Percentiles rank a stretch among this genome's conserved stretches.
Conservation (phyloP, 805 yeast genomes). For the Cyberlindnera nakhonratchasimensis region DNA sequence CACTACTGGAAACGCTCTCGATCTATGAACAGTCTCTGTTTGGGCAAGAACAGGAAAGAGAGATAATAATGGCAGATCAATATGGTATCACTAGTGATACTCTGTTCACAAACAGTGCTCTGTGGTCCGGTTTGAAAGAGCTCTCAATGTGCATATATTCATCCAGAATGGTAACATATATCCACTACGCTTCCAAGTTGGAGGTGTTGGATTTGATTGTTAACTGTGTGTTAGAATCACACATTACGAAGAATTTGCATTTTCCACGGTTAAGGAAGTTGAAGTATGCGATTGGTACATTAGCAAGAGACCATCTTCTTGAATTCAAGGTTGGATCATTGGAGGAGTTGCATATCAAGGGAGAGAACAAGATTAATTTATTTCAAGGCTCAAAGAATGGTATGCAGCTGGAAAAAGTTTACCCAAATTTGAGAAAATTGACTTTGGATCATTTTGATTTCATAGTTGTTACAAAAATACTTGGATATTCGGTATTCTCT, state of each 20-base stretch:
- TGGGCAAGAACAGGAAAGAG: conserved; percentile 4
- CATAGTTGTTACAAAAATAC: background rate
- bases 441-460: conserved; percentile 5
- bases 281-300: background rate
- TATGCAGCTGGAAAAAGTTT: background rate
- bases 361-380: background rate
- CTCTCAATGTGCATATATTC: background rate
- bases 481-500: background rate
- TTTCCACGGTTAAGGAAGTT: conserved; percentile 8
- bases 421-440: conserved; percentile 7
- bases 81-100: conserved; percentile 1
- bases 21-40: conserved; percentile 1
- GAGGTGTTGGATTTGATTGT: conserved; percentile 1
- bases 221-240: background rate
- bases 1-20: conserved; percentile 1
- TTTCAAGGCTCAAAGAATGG: background rate
- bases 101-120: background rate
- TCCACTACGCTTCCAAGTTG: conserved; percentile 1
- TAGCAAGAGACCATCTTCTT: conserved; percentile 7
- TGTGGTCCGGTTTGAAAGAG: conserved; percentile 4
- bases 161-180: conserved; percentile 1
- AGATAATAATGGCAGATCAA: conserved; percentile 4
- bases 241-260: background rate
- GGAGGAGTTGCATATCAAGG: conserved; percentile 3
- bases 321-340: conserved; percentile 7